phyloP scores from a whole-genome alignment of 805 yeast species.

The Maudiozyma saulgeensis region DNA sequence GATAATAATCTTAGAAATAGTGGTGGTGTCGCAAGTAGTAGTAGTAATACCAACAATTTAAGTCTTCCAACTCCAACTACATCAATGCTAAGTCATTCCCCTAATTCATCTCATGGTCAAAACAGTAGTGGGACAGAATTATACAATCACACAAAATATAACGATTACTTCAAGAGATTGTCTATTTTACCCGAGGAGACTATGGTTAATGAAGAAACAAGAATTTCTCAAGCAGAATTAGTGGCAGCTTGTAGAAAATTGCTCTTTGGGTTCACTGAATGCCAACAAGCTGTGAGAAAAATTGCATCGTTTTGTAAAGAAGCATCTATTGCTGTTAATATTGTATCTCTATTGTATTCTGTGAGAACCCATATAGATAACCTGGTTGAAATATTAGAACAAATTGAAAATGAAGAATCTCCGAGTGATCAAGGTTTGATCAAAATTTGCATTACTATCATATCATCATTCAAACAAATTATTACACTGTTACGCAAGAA shows the following conservation, averaged over 20 bases:
- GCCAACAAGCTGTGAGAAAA: slow-evolving; percentile 49
- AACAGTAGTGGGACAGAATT: slow-evolving; percentile 14
- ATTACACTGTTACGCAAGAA: slow-evolving; percentile 35
- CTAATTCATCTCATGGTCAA: neutral
- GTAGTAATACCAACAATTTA: neutral
- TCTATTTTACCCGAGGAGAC: slow-evolving; percentile 52
- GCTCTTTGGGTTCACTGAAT: slow-evolving; percentile 52
- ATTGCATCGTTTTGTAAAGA: slow-evolving; percentile 51
- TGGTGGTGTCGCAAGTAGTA: neutral
- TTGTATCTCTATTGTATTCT: slow-evolving; percentile 41
- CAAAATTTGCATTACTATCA: slow-evolving; percentile 30
- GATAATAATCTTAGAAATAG: neutral
- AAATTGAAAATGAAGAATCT: slow-evolving; percentile 35
- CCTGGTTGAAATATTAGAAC: slow-evolving; percentile 47
- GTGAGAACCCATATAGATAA: slow-evolving; percentile 48
- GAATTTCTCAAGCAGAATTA: slow-evolving; percentile 25
- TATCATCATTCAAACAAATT: slow-evolving; percentile 43
- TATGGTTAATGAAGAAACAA: slow-evolving; percentile 14
- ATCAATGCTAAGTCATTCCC: neutral
- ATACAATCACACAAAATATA: slow-evolving; percentile 35
- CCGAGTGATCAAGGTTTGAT: slow-evolving; percentile 30
- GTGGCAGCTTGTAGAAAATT: slow-evolving; percentile 44
- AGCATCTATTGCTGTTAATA: slow-evolving; percentile 43
- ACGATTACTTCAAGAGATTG: slow-evolving; percentile 55
- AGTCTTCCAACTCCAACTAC: neutral